Base-by-base conservation (phyloP, 2,329 filamentous ascomycete species). In the Cercospora sp. region DNA sequence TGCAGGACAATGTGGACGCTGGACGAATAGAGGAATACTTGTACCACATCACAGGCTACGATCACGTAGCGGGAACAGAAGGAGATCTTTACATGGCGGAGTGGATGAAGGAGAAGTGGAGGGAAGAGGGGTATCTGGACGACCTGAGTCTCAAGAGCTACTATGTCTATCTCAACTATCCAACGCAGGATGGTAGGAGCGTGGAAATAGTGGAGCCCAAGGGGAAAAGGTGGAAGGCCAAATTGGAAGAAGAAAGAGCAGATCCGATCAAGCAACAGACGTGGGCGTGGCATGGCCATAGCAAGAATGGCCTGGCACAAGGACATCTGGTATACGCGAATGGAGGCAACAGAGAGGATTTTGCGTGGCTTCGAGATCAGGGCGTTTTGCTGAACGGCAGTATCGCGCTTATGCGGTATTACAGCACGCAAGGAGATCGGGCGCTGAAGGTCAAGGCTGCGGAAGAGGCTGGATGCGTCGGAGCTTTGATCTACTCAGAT, bases 1-100 rank as follows among this genome's bases (percentile, higher is more conserved):
- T 96, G 28, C 89, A 95, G 78, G 84, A 85, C 60, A 88, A 88
- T 73, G 87, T 96, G 72, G 90, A 96, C 75, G 83, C 87, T 64
- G 84, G 85, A 30, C 71, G 78, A 60, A 84, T 85, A 77, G 86
- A 88, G 70, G 89, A 91, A 48, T 91, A 91, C 67, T 81, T 97
- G 68, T 83, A 87, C 75, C 91, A 94, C 76, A 88, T 94, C 70
- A 94, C 93, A 4, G 87, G 87, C 65, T 97, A 92, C 77, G 91
- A 95, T 69, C 95, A 98, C 79, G 85, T 98, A 70, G 95, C 93
- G 2, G 95, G 95, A n/a, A 96, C 93, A 3, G 90, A 97, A 81
- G 95, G 95, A 59, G 94, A 96, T 81, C 93, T 90, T 75, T 91
- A 90, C 57, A 85, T 96, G 64, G 94, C 92, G 7, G 87, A 92